Evolutionary conservation across 192 early-diverging fungal species (phyloP).

Genomic region (Umbelopsis sp.): DNA sequence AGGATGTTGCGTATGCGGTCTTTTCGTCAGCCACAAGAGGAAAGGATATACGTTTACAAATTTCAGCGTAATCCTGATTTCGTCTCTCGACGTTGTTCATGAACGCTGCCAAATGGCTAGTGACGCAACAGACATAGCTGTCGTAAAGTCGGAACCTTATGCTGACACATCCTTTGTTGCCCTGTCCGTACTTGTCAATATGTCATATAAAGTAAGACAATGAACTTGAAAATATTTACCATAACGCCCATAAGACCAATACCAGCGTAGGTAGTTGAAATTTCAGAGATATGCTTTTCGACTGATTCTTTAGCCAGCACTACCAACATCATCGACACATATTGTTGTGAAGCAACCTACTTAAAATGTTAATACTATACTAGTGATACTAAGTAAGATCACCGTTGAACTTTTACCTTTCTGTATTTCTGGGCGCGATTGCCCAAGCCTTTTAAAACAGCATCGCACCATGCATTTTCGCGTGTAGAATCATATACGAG

Average conservation of each 20-base stretch:
- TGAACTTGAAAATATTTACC: constrained; percentile 33
- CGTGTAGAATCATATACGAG: constrained; percentile 77
- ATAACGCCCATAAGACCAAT: constrained; percentile 86
- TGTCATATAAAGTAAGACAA: too few relatives aligned
- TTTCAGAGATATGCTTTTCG: constrained; percentile 55
- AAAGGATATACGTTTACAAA: constrained; percentile 76
- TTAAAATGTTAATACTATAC: background rate
- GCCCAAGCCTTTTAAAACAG: constrained; percentile 70
- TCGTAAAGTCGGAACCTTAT: constrained; percentile 78
- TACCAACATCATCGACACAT: constrained; percentile 88
- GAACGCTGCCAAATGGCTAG: constrained; percentile 90
- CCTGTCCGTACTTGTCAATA: constrained; percentile 46
- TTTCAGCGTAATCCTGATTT: constrained; percentile 89
- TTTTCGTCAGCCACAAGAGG: constrained; percentile 16
- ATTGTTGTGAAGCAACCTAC: constrained; percentile 75
- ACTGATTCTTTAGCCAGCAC: constrained; percentile 70
- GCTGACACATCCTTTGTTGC: constrained; percentile 94
- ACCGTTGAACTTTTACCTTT: constrained; percentile 48
- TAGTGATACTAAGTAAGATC: background rate
- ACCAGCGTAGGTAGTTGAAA: constrained; percentile 71
- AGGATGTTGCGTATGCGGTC: constrained; percentile 27
- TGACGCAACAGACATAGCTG: constrained; percentile 87
- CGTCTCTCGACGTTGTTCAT: constrained; percentile 72
- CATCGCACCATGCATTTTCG: constrained; percentile 80
- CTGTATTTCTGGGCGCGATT: constrained; percentile 51